These are phyloP conservation scores for Magnaporthales sp. DNA, from an alignment of 2,329 filamentous ascomycete species.

Conservation along the genomic window DNA sequence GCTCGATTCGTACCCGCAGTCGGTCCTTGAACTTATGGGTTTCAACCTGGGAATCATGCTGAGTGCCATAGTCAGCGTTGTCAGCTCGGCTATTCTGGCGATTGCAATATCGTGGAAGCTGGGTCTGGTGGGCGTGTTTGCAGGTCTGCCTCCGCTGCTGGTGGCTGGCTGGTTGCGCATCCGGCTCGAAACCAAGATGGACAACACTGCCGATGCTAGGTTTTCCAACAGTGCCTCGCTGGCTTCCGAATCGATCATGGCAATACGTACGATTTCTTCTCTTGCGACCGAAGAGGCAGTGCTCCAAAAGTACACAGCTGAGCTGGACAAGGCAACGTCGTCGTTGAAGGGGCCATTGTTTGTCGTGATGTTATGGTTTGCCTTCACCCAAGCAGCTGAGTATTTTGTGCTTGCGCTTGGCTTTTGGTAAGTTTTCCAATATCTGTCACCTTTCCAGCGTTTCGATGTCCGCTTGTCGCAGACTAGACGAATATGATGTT, in stretches of 20 bases:
- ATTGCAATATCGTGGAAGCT: conserved; percentile 38
- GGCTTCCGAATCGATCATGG: conserved; percentile 27
- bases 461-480: no score
- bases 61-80: conserved; percentile 26
- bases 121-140: conserved; percentile 37
- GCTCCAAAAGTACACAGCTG: conserved; percentile 27
- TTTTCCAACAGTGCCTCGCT: conserved; percentile 28
- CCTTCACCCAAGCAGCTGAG: conserved; percentile 28
- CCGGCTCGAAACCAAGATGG: conserved; percentile 29
- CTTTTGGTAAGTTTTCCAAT: conserved; percentile 23
- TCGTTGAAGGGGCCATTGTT: conserved; percentile 11
- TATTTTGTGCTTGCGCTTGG: conserved; percentile 30
- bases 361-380: conserved; percentile 25
- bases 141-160: conserved; percentile 26
- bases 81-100: conserved; percentile 29
- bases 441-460: conserved; percentile 1
- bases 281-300: conserved; percentile 14
- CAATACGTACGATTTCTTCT: conserved; percentile 16
- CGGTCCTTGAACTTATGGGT: conserved; percentile 32
- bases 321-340: conserved; percentile 20
- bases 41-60: conserved; percentile 31
- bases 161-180: conserved; percentile 28
- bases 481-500: no score
- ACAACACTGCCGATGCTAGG: conserved; percentile 24
- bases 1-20: conserved; percentile 27